phyloP scores from a whole-genome alignment of 306 rosid species.

The Parietaria judaica region DNA sequence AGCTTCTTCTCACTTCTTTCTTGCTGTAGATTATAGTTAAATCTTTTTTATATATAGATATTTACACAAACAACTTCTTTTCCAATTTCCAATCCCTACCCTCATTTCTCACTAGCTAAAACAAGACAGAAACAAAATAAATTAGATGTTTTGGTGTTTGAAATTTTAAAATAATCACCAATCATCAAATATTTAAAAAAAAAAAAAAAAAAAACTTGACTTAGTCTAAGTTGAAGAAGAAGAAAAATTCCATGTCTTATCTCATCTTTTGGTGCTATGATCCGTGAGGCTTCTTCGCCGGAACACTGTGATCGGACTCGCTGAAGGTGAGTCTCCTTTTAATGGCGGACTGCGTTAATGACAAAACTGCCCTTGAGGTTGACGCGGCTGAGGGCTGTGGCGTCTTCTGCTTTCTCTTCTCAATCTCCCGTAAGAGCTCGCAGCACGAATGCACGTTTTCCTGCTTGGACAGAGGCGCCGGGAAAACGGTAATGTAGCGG shows the following conservation, averaged over 20 bases:
- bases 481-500: neutral
- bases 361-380: slow-evolving; percentile 12
- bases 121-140: neutral
- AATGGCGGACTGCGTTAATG: slow-evolving; percentile 40
- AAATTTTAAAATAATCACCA: slow-evolving; percentile 50
- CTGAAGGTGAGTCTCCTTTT: slow-evolving; percentile 72
- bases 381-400: slow-evolving; percentile 34
- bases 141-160: slow-evolving; percentile 31
- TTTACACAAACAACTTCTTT: neutral
- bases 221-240: neutral
- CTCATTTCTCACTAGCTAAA: slow-evolving; percentile 41
- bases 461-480: slow-evolving; percentile 38
- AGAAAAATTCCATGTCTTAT: neutral
- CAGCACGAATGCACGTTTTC: slow-evolving; percentile 54
- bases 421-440: slow-evolving; percentile 48
- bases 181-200: slow-evolving; percentile 50
- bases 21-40: slow-evolving; percentile 37
- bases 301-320: slow-evolving; percentile 34
- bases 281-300: slow-evolving; percentile 34
- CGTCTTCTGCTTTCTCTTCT: slow-evolving; percentile 37
- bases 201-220: slow-evolving; percentile 17
- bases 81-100: slow-evolving; percentile 28
- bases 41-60: slow-evolving; percentile 33
- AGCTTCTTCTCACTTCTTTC: slow-evolving; percentile 38
- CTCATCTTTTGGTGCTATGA: slow-evolving; percentile 12